Evolutionary conservation across 1,284 basidiomycete species (phyloP).

Genomic region (Phylloboletellus chloephorus): DNA sequence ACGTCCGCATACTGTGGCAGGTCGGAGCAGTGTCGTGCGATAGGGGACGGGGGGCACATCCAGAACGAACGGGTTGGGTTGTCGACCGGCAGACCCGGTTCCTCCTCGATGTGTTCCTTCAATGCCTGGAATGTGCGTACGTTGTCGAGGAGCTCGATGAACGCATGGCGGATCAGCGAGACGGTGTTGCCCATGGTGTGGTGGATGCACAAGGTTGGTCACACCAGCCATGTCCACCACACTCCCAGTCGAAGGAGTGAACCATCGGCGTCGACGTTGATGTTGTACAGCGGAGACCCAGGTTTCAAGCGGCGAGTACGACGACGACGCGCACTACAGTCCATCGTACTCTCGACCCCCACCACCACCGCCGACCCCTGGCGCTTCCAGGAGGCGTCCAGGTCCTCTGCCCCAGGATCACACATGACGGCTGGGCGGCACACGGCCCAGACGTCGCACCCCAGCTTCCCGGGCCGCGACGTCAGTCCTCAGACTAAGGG

Average conservation of each 20-base stretch:
- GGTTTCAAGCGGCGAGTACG: conserved; percentile 14
- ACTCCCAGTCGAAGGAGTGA: conserved; percentile 10
- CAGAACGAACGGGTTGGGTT: conserved; percentile 55
- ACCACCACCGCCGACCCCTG: conserved; percentile 8
- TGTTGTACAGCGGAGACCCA: no score
- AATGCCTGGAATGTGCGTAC: conserved; percentile 29
- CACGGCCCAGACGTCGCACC: conserved; percentile 15
- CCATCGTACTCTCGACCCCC: conserved; percentile 7
- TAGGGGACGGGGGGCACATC: conserved; percentile 49
- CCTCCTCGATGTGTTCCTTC: conserved; percentile 35
- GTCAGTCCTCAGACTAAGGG: conserved; percentile 21
- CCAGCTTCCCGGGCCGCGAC: conserved; percentile 13
- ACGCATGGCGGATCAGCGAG: conserved; percentile 26
- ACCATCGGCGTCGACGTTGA: no score
- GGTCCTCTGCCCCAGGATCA: conserved; percentile 13
- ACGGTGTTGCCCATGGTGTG: conserved; percentile 27
- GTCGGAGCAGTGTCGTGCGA: conserved; percentile 40
- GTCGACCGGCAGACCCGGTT: conserved; percentile 55
- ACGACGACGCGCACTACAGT: conserved; percentile 17
- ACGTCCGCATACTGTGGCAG: conserved; percentile 53
- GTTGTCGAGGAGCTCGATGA: conserved; percentile 28
- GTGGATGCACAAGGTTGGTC: not conserved
- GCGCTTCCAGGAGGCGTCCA: conserved; percentile 17
- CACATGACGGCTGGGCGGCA: conserved; percentile 14
- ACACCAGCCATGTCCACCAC: conserved; percentile 2